A percentile compares a stretch with the other conserved stretches of the same genome.
These are phyloP conservation scores for Fusarium multiceps DNA, from an alignment of 2,329 filamentous ascomycete genomes.

Conservation along the genomic window DNA sequence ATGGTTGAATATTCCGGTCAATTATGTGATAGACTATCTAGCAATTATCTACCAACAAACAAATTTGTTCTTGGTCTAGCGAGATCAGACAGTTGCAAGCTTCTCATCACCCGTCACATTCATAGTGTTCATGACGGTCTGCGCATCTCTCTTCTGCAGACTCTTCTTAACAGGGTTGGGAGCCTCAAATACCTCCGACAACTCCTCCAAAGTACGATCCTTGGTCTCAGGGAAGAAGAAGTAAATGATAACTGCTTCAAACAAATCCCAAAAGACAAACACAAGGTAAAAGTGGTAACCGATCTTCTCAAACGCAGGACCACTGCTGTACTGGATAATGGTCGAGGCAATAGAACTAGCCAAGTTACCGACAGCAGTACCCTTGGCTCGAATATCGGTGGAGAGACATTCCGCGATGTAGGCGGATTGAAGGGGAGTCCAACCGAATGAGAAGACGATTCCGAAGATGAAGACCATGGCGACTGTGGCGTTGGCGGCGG, in stretches of 20 bases:
- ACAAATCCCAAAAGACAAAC: slow-evolving; percentile 59
- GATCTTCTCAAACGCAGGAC: slow-evolving; percentile 57
- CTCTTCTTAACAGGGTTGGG: slow-evolving; percentile 59
- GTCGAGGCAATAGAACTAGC: slow-evolving; percentile 53
- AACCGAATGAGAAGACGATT: slow-evolving; percentile 62
- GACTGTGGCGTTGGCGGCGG: slow-evolving; percentile 58
- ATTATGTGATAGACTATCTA: too few species aligned
- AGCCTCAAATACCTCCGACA: slow-evolving; percentile 63
- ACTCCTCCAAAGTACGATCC: slow-evolving; percentile 63
- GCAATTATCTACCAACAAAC: too few species aligned
- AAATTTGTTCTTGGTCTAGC: too few species aligned
- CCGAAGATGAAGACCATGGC: slow-evolving; percentile 64
- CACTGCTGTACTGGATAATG: slow-evolving; percentile 58
- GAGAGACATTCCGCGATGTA: slow-evolving; percentile 62
- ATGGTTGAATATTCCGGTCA: too few species aligned
- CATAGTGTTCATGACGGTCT: slow-evolving; percentile 57
- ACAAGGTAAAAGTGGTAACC: slow-evolving; percentile 59
- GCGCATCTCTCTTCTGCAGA: slow-evolving; percentile 55
- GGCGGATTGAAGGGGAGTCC: slow-evolving; percentile 61
- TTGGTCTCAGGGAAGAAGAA: slow-evolving; percentile 63
- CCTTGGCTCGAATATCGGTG: slow-evolving; percentile 59
- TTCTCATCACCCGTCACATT: slow-evolving; percentile 48
- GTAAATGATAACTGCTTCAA: slow-evolving; percentile 58
- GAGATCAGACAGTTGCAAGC: slow-evolving; percentile 10
- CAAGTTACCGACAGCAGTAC: slow-evolving; percentile 57